phyloP scores from a whole-genome alignment of 768 basidiomycete genomes.

The Agrocybe pediades region DNA sequence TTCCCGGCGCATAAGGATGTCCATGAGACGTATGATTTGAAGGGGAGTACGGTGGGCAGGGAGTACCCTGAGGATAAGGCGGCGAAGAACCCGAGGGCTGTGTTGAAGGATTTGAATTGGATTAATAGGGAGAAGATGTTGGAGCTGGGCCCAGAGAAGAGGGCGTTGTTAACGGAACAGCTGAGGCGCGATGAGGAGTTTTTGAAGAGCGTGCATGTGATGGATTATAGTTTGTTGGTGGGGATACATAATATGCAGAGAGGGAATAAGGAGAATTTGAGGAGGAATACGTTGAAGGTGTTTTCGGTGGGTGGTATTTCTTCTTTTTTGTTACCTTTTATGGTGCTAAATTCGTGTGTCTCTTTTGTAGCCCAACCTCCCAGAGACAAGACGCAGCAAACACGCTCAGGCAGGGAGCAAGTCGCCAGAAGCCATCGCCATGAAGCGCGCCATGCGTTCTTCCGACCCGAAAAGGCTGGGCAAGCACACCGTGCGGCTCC shows the following conservation, averaged over 20 bases:
- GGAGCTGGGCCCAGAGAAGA: constrained; percentile 95
- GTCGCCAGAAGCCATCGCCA: constrained; percentile 77
- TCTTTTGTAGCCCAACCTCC: constrained; percentile 64
- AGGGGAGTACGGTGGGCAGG: constrained; percentile 90
- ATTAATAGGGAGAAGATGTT: constrained; percentile 75
- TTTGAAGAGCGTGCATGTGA: constrained; percentile 79
- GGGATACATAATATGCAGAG: constrained; percentile 91
- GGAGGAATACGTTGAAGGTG: constrained; percentile 88
- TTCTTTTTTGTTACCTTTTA: neutral
- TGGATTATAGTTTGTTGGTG: constrained; percentile 96
- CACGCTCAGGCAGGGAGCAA: constrained; percentile 53
- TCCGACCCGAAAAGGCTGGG: constrained; percentile 79
- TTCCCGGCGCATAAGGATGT: constrained; percentile 97
- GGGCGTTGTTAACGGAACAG: constrained; percentile 89
- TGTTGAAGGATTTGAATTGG: constrained; percentile 97
- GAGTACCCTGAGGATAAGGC: constrained; percentile 84
- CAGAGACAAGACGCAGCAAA: constrained; percentile 58
- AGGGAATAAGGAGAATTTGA: constrained; percentile 90
- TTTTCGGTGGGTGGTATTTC: constrained; percentile 69
- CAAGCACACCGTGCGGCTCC: constrained; percentile 46
- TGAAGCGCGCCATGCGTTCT: constrained; percentile 83
- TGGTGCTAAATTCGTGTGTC: neutral
- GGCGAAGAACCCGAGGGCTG: constrained; percentile 80
- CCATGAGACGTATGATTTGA: constrained; percentile 97
- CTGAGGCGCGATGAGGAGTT: constrained; percentile 85